Evolutionary conservation across 2,329 filamentous ascomycete species (phyloP).

Genomic region (Scopulariopsis brevicaulis): DNA sequence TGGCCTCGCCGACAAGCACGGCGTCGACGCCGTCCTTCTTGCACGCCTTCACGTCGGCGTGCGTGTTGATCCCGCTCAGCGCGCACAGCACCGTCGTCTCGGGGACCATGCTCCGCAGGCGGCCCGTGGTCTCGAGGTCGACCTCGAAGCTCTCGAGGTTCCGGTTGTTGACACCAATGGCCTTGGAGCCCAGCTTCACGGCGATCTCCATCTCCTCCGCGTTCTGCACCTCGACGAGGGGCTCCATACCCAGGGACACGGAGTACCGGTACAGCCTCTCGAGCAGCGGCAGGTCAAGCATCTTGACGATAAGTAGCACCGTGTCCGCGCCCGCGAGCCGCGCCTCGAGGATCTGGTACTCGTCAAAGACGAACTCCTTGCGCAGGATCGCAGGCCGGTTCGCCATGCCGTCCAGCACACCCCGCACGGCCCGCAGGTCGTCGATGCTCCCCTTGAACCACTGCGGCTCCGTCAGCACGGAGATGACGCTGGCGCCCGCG

Average conservation of each 20-base stretch:
- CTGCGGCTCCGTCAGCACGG: conserved; percentile 94
- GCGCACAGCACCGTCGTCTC: conserved; percentile 83
- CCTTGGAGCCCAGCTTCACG: conserved; percentile 74
- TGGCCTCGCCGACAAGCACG: conserved; percentile 85
- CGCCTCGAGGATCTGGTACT: conserved; percentile 95
- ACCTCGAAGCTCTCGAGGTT: conserved; percentile 96
- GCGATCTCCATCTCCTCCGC: conserved; percentile 86
- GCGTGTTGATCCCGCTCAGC: conserved; percentile 82
- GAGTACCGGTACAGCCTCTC: conserved; percentile 81
- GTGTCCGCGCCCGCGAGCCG: conserved; percentile 89
- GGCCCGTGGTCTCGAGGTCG: conserved; percentile 82
- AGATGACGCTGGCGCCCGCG: conserved; percentile 92
- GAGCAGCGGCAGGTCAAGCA: conserved; percentile 59
- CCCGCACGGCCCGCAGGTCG: conserved; percentile 76
- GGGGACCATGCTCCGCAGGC: conserved; percentile 77
- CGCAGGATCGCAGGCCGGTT: conserved; percentile 85
- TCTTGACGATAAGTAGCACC: conserved; percentile 93
- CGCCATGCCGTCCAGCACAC: conserved; percentile 81
- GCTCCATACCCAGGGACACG: conserved; percentile 87
- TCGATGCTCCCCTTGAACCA: conserved; percentile 99
- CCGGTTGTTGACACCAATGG: conserved; percentile 95
- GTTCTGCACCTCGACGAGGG: conserved; percentile 92
- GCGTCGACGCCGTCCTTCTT: conserved; percentile 84
- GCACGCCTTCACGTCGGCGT: conserved; percentile 81
- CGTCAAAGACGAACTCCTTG: conserved; percentile 96